Evolutionary conservation across 495 filamentous ascomycete species (phyloP), one percentile per base, ranked within the genome.

Genomic region (Lasiosphaeriaceae sp.): DNA sequence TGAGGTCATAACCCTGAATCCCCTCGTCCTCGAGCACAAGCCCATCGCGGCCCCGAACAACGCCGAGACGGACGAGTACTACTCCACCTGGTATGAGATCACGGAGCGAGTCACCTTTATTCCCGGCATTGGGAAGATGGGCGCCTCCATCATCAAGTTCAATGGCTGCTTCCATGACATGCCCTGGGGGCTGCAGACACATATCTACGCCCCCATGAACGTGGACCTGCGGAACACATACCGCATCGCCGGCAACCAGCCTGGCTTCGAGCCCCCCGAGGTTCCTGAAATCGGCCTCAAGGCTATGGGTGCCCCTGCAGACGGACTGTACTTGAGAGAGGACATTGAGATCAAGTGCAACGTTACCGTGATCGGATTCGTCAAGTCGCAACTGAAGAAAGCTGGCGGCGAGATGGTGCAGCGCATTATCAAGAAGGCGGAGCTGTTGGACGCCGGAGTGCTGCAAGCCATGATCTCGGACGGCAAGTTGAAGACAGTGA

Each of bases 321-420:
- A 83, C 39, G 89, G 89, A 0, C 74, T 92, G 5, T 91, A 89
- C 68, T 66, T 90, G n/a, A 76, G 83, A 16, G 87, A 91, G 67
- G 88, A 90, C 50, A 83, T 90, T 39, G 83, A 88, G 50, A 84
- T 92, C 71, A 80, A 80, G 63, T 88, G 84, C 74, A 90, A 90
- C 60, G 69, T 89, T 34, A 78, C 86, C 54, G 73, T 89, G 63
- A 75, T 83, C 4, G 66, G 73, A 12, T 88, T 90, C 57, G 87
- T 92, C 41, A 90, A 86, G 72, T 77, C 76, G 60, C 86, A 86
- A 56, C 73, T 88, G 57, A 87, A 86, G 64, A 80, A 84, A 55
- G 78, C 86, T 5, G 81, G 85, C 56, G 77, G 74, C 47, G 78
- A 83, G 52, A 79, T 92, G 68, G 84, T 90, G 0, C 73, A 80